These are phyloP conservation scores for Fusarium nanum DNA, from an alignment of 2,329 filamentous ascomycete species.

Conservation along the genomic window DNA sequence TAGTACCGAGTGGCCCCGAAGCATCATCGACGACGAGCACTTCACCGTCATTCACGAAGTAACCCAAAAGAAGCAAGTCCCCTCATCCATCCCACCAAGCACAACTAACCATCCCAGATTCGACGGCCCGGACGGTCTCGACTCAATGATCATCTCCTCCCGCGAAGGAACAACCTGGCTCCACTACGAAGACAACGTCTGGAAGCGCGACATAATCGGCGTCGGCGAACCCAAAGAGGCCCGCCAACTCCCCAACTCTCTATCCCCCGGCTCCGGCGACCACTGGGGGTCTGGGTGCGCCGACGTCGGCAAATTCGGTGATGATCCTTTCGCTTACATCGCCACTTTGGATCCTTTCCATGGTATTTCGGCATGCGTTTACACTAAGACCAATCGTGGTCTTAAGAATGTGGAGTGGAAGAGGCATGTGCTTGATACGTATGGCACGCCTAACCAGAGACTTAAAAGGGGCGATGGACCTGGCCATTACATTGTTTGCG, in stretches of 20 bases:
- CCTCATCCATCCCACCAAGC: no score
- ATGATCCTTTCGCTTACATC: conserved; percentile 14
- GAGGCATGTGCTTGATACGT: conserved; percentile 14
- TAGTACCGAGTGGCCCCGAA: not conserved
- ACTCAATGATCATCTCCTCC: conserved; percentile 10
- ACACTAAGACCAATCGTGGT: not conserved
- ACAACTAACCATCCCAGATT: not conserved
- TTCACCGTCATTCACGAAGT: conserved; percentile 6
- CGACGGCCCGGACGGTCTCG: conserved; percentile 2
- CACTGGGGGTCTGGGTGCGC: conserved; percentile 9
- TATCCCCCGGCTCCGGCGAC: conserved; percentile 9
- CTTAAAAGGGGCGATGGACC: conserved; percentile 10
- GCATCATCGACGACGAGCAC: conserved; percentile 2
- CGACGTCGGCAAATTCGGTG: conserved; percentile 9
- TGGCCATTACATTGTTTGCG: conserved; percentile 1
- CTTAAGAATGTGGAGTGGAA: conserved; percentile 2
- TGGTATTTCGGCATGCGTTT: not conserved
- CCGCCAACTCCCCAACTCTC: not conserved
- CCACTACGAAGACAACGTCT: conserved; percentile 6
- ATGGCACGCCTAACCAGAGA: conserved; percentile 10
- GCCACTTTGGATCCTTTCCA: not conserved
- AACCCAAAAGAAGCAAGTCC: not conserved
- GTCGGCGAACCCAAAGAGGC: conserved; percentile 8
- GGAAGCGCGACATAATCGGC: conserved; percentile 14
- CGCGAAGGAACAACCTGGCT: conserved; percentile 12